Percentiles rank a stretch among this genome's conserved stretches.
Evolutionary conservation across 192 early-diverging fungal species (phyloP).

Genomic region (Paraglomus brasilianum): DNA sequence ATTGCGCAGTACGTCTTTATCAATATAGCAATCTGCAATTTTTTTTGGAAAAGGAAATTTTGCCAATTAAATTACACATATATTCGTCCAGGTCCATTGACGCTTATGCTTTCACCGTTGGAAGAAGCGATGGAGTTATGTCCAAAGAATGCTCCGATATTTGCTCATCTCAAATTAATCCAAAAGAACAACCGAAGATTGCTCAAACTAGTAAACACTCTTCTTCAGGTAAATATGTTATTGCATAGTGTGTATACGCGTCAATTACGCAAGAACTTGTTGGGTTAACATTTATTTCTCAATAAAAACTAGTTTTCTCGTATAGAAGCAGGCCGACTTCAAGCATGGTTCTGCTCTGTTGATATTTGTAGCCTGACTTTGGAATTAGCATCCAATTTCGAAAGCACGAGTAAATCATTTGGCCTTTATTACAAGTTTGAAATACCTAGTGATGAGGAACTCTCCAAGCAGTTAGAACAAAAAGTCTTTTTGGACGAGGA

Average conservation of each 20-base stretch:
- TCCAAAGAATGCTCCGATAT: slow-evolving; percentile 30
- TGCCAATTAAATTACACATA: background rate
- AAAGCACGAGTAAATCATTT: slow-evolving; percentile 49
- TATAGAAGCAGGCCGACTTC: slow-evolving; percentile 55
- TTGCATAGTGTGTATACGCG: background rate
- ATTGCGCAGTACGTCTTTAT: slow-evolving; percentile 40
- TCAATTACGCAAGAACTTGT: background rate
- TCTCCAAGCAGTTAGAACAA: background rate
- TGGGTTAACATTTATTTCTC: background rate
- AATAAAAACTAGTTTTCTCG: slow-evolving; percentile 44
- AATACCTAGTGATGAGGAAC: background rate
- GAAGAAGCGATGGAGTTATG: slow-evolving; percentile 47
- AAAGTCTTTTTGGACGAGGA: slow-evolving; percentile 52
- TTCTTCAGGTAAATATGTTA: slow-evolving; percentile 34
- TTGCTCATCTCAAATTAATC: slow-evolving; percentile 39
- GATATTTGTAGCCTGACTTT: slow-evolving; percentile 44
- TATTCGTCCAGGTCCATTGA: slow-evolving; percentile 44
- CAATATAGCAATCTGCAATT: background rate
- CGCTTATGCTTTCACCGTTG: slow-evolving; percentile 52
- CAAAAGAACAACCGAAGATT: slow-evolving; percentile 52
- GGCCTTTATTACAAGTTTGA: slow-evolving; percentile 46
- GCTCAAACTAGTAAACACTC: slow-evolving; percentile 54
- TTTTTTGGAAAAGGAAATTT: background rate
- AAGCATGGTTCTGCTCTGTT: slow-evolving; percentile 45
- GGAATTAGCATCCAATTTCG: slow-evolving; percentile 54